Evolutionary conservation across 1,139 yeast species (phyloP).

Genomic region (Oligophagozyma castellii): DNA sequence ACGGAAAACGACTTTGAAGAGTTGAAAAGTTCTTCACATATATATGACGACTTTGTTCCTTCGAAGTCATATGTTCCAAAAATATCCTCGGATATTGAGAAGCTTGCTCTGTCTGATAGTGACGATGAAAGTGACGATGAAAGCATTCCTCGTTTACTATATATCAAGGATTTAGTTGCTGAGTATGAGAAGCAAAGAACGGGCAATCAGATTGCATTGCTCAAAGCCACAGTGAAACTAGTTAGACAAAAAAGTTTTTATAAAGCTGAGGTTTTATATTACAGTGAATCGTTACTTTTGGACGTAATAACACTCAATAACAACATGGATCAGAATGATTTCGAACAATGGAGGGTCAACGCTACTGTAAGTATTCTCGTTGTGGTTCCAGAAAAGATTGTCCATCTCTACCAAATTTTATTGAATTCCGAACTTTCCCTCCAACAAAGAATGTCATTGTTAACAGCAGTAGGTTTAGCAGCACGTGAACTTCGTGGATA

Average conservation of each 20-base stretch:
- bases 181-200: slow-evolving; percentile 12
- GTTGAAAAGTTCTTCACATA: slow-evolving; percentile 11
- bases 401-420: slow-evolving; percentile 31
- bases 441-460: slow-evolving; percentile 46
- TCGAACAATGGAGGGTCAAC: slow-evolving; percentile 43
- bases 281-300: slow-evolving; percentile 34
- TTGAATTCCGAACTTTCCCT: slow-evolving; percentile 51
- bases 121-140: slow-evolving; percentile 14
- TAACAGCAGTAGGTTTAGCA: slow-evolving; percentile 44
- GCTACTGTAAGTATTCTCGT: slow-evolving; percentile 44
- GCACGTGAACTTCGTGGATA: slow-evolving; percentile 53
- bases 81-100: slow-evolving; percentile 1
- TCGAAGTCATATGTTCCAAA: neutral
- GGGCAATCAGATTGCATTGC: slow-evolving; percentile 8
- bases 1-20: slow-evolving; percentile 1
- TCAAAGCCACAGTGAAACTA: slow-evolving; percentile 21
- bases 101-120: slow-evolving; percentile 8
- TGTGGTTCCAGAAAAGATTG: slow-evolving; percentile 30
- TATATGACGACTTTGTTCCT: neutral
- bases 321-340: slow-evolving; percentile 34
- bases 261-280: slow-evolving; percentile 27
- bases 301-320: slow-evolving; percentile 34
- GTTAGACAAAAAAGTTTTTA: slow-evolving; percentile 26
- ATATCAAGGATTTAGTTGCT: slow-evolving; percentile 26
- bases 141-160: slow-evolving; percentile 14